Evolutionary conservation across 495 filamentous ascomycete species (phyloP), one percentile per base, ranked within the genome.

Genomic region (Aspergillus ostianus): DNA sequence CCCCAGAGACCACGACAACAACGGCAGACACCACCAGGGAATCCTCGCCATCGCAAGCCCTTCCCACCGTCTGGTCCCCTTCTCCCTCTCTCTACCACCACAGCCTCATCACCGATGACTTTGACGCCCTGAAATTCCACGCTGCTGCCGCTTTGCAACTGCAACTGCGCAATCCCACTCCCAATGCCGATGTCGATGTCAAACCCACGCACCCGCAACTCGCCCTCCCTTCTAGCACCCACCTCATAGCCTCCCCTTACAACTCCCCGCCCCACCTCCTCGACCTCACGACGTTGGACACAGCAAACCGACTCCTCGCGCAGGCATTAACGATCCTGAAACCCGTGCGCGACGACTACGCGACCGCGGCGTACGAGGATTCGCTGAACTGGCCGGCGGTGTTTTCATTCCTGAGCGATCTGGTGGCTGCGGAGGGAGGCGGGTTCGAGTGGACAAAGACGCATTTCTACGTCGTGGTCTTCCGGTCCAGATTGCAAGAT

Each of bases 401-500:
- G 6, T 75, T 92, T 15, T 70, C 73, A 12, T 72, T 77, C 21
- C 69, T 93, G 48, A 72, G 69, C 58, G 60, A 76, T 2, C 62
- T 75, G 13, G 50, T 75, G 69, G 70, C 6, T 61, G 70, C 20
- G 73, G 75, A 3, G 70, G 75, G n/a, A 12, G 30, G 30, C 10
- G 30, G 74, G n/a, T 80, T 85, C 57, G 51, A 60, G 0, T 95
- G 89, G 87, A 83, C 77, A 51, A 73, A 78, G 45, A 80, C 80
- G 52, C 76, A 77, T 30, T 96, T 93, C 77, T 96, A 92, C 63
- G 78, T 95, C 46, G 90, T 97, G 19, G 86, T 85, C 8, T 96
- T 96, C 72, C 82, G 90, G 2, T 94, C 90, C 0, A 80, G 73
- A 56, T 82, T 94, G 18, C 79, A 81, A 6, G 80, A 81, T 2